phyloP scores from a whole-genome alignment of 2,329 filamentous ascomycete species.

The Hypoxylon sp. region DNA sequence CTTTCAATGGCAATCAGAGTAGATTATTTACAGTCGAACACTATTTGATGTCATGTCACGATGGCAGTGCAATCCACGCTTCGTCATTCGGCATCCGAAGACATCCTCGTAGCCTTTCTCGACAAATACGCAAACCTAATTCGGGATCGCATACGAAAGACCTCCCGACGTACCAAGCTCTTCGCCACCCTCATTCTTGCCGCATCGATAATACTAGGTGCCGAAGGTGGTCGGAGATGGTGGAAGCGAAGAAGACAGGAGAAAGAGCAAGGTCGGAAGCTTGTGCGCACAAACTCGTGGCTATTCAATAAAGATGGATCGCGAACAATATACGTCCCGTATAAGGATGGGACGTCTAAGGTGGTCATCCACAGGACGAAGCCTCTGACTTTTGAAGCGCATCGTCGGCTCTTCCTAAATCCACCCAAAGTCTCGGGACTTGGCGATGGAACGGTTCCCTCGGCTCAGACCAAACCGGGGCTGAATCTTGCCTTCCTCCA shows the following conservation, averaged over 20 bases:
- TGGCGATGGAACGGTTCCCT: slow-evolving; percentile 80
- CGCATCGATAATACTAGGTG: slow-evolving; percentile 81
- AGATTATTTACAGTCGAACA: slow-evolving; percentile 31
- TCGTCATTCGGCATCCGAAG: slow-evolving; percentile 73
- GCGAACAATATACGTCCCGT: slow-evolving; percentile 93
- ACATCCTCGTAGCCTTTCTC: slow-evolving; percentile 74
- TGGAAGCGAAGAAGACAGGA: slow-evolving; percentile 81
- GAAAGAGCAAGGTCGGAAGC: slow-evolving; percentile 82
- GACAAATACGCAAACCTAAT: slow-evolving; percentile 70
- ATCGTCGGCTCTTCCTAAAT: slow-evolving; percentile 91
- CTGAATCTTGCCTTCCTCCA: slow-evolving; percentile 96
- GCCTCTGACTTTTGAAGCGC: slow-evolving; percentile 93
- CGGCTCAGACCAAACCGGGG: slow-evolving; percentile 91
- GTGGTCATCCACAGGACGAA: slow-evolving; percentile 93
- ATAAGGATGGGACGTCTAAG: slow-evolving; percentile 88
- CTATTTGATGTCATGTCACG: slow-evolving; percentile 44
- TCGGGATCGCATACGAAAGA: slow-evolving; percentile 68
- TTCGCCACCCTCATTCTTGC: slow-evolving; percentile 81
- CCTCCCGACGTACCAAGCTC: slow-evolving; percentile 78
- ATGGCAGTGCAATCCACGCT: slow-evolving; percentile 95
- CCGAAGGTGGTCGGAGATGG: slow-evolving; percentile 83
- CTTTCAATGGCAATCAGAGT: slow-evolving; percentile 46
- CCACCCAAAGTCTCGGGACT: slow-evolving; percentile 87
- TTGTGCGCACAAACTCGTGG: slow-evolving; percentile 92
- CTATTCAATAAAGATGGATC: slow-evolving; percentile 94